Evolutionary conservation across 768 basidiomycete species (phyloP).

Genomic region (Tremella fuciformis): DNA sequence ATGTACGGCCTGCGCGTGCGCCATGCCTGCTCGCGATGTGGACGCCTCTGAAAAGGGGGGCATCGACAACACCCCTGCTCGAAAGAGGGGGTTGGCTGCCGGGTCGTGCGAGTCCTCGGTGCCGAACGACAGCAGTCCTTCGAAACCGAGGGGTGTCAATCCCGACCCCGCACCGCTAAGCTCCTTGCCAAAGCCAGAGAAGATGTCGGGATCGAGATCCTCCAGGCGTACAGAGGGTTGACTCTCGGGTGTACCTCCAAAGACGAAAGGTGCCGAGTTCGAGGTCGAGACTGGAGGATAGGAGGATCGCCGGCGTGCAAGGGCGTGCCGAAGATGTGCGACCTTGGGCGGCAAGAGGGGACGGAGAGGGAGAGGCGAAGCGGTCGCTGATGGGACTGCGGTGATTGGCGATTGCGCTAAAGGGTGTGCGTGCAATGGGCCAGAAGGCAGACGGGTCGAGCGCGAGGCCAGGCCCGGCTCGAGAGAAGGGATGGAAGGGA

Average conservation of each 20-base stretch:
- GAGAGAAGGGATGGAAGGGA: too few relatives aligned
- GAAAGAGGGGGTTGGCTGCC: background rate
- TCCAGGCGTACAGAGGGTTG: background rate
- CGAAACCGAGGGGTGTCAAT: background rate
- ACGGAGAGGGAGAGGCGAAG: background rate
- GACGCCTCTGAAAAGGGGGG: background rate
- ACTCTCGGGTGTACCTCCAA: conserved; percentile 3
- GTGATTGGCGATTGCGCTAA: too few relatives aligned
- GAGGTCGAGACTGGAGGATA: conserved; percentile 1
- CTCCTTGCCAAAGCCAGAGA: conserved; percentile 4
- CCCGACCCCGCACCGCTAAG: background rate
- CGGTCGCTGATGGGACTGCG: background rate
- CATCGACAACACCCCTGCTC: background rate
- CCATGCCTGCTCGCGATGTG: too few relatives aligned
- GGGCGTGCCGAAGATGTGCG: background rate
- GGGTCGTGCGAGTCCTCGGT: background rate
- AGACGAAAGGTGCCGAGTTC: background rate
- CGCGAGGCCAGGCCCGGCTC: too few relatives aligned
- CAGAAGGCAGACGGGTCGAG: too few relatives aligned
- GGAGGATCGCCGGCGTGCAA: background rate
- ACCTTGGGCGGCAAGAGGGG: conserved; percentile 1
- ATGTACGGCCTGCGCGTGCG: background rate
- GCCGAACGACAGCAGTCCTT: background rate
- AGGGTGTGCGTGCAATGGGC: too few relatives aligned
- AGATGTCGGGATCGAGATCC: background rate